Evolutionary conservation across 2,329 filamentous ascomycete species (phyloP), one percentile per base, ranked within the genome.

Genomic region (Rugonectria rugulosa): DNA sequence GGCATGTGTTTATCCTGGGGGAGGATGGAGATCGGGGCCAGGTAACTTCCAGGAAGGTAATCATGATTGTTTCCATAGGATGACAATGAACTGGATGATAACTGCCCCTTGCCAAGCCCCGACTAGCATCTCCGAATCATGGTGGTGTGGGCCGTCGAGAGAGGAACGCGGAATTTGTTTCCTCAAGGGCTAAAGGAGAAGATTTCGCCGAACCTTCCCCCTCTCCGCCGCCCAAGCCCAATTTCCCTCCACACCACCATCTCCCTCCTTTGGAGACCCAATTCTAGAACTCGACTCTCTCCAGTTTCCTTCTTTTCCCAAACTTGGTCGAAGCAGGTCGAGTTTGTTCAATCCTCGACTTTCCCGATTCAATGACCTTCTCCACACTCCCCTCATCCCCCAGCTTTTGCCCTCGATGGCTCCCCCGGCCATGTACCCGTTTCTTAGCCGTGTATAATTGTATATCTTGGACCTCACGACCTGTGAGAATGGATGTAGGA

Each of bases 361-460:
- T 42, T 29, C 38, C 34, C 17, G 34, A 44, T 44, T 32, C 41
- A 44, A 17, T 3, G 24, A 6, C n/a, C n/a, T 32, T 41, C 47
- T 21, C 20, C 37, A 43, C 27, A 26, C 38, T 15, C 38, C 27
- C 37, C n/a, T 19, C 46, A 19, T 11, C 46, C 46, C n/a, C 37
- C 46, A 50, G 38, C 45, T 48, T 50, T 36, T 34, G n/a, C 9
- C n/a, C 14, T 6, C 36, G n/a, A 27, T 27, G 24, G 11, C 24
- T n/a, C 12, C 26, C 14, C 36, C 46, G 53, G 53, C 21, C n/a
- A 51, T 31, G 51, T 45, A 46, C 51, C 53, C 53, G 53, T 46
- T 37, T 45, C 40, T 46, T 45, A 55, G 8, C 46, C 26, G 7
- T 27, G 26, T 27, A 27, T 34, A 17, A 15, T 42, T 34, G 26